Base-by-base conservation (phyloP, 1,284 basidiomycete genomes). In the Ceratobasidium sp. region DNA sequence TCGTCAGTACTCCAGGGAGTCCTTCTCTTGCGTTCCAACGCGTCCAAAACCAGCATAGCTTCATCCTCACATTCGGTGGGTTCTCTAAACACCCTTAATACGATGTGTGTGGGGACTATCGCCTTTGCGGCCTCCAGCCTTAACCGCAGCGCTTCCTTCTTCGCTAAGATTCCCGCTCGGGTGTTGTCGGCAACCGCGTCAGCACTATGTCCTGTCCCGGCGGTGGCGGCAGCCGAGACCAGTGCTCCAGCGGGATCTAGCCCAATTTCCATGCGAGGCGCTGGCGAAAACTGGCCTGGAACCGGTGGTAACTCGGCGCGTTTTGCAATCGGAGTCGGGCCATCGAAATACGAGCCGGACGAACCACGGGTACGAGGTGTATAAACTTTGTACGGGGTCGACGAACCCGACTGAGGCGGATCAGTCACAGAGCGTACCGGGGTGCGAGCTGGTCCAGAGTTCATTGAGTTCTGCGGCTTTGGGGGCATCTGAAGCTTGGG, bases 41-140 rank as follows among this genome's bases (percentile, higher is more conserved):
- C 62, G 38, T 78, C 71, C n/a, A 78, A 52, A 5, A 76, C 52
- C 26, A 23, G 26, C 65, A 76, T 62, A 0, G 73, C 78, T 23
- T 78, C 78, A 82, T 93, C 93, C 7, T 89, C 85, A 81, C 93
- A 94, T 80, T 94, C 92, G 78, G 82, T 84, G 7, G 93, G 91
- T 54, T 89, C 83, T 80, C 89, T 87, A 82, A 94, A 94, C 26
- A 94, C 83, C 64, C 92, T 87, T 82, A 94, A 83, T 17, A 86
- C 84, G 12, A 93, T 86, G 78, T 89, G 85, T 40, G 83, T 81
- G 15, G 91, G 91, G 79, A 92, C 88, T 81, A 86, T 83, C 71
- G 85, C 85, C 74, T 91, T 85, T 28, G 92, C 92, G 76, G 85
- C 85, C 84, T 89, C 90, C 70, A 94, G 87, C 52, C 93, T 84